A percentile compares a stretch with the other conserved stretches of the same genome.
phyloP scores from a whole-genome alignment of 2,329 filamentous ascomycete species.

The Mycogone perniciosa region DNA sequence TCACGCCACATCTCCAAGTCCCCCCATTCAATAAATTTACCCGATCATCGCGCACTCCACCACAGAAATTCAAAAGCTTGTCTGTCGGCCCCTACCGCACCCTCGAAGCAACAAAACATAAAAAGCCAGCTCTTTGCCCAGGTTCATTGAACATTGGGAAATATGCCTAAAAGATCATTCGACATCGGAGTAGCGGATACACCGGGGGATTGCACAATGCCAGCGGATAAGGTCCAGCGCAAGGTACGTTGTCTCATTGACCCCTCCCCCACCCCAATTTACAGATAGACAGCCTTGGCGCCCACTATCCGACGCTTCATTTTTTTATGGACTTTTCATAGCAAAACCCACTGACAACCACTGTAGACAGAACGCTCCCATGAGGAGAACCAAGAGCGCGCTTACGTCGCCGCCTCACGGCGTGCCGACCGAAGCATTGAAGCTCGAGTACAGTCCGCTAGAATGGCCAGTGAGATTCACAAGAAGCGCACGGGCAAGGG shows the following conservation, averaged over 20 bases:
- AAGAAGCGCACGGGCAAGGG: conserved; percentile 78
- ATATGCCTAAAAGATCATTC: conserved; percentile 36
- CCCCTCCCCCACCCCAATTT: neutral
- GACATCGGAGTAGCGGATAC: conserved; percentile 21
- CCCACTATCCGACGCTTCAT: neutral
- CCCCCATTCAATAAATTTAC: too few species aligned
- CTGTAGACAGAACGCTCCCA: conserved; percentile 65
- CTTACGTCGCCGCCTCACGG: conserved; percentile 86
- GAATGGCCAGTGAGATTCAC: conserved; percentile 84
- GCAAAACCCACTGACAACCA: conserved; percentile 3
- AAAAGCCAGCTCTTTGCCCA: too few species aligned
- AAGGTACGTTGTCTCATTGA: conserved; percentile 18
- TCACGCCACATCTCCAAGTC: too few species aligned
- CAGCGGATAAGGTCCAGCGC: conserved; percentile 23
- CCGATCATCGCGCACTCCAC: too few species aligned
- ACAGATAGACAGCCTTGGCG: neutral
- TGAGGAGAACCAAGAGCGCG: conserved; percentile 78
- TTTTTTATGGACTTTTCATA: neutral
- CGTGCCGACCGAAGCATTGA: conserved; percentile 82
- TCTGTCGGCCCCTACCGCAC: too few species aligned
- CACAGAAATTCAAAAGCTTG: too few species aligned
- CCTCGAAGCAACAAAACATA: too few species aligned
- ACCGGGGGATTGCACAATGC: conserved; percentile 19
- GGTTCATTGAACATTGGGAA: neutral
- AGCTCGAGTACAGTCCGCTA: conserved; percentile 80